Evolutionary conservation across 2,329 filamentous ascomycete genomes (phyloP), one percentile per base, ranked within the genome.

Genomic region (Claviceps spartinae): DNA sequence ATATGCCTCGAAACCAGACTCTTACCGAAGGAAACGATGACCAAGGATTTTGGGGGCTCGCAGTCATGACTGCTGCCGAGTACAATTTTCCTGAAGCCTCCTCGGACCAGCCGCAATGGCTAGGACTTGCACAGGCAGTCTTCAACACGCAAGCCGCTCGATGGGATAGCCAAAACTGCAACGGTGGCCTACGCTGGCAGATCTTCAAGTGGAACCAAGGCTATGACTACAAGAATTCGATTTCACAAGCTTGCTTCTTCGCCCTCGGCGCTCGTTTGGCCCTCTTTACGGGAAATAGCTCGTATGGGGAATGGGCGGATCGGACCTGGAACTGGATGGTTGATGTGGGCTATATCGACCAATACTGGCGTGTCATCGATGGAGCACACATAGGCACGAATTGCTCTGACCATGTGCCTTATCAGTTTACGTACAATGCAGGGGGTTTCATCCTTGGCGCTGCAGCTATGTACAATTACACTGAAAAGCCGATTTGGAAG

Each of bases 151-250:
- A 91, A 61, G 81, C 80, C 2, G 71, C 73, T 30, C 79, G 86
- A 40, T 93, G 86, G 88, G 86, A 90, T 56, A 72, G 65, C 1
- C 66, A 72, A 1, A 69, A 78, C 49, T 94, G 88, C 59, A 74
- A 73, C n/a, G 88, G 88, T 42, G 88, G 88, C 5, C 65, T 93
- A 49, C 78, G 85, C 55, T 91, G 86, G 86, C 88, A 95, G 68
- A 88, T 95, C 47, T 91, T 86, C 63, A 74, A 78, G 1, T 89
- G 86, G 72, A 93, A 94, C 63, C 81, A 77, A 42, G 89, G 88
- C 14, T 95, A 83, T 67, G 77, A 84, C 59, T 89, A 91, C 74
- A 93, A 82, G 61, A 82, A 82, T 54, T 74, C 78, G 2, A 81
- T 82, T 54, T 81, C 78, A 0, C 78, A 81, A 57, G 79, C 76